Base-by-base conservation (phyloP, 1,284 basidiomycete species). In the Ustilago esculenta region DNA sequence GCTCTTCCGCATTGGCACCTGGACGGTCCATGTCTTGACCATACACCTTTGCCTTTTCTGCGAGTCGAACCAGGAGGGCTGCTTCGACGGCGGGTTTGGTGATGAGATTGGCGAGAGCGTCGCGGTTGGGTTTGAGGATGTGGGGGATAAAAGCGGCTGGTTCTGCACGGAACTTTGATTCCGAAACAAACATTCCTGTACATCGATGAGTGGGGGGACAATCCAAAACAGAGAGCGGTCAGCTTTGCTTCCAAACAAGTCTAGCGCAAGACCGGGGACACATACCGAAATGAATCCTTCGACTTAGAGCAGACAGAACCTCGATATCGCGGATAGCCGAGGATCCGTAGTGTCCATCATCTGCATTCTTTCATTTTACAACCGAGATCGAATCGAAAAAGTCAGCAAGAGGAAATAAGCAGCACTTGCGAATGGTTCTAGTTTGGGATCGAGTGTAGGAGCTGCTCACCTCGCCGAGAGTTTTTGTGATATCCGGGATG, bases 261-360 rank as follows among this genome's bases (percentile, higher is more conserved):
- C n/a, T n/a, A n/a, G n/a, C n/a, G n/a, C n/a, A n/a, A n/a, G n/a
- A n/a, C n/a, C n/a, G n/a, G n/a, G n/a, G n/a, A n/a, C 9, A 83
- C 87, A 59, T 73, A 93, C 94, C 96, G 79, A 96, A 99, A 83
- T 99, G 96, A 47, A 99, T 94, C 32, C 96, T 88, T 83, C 97
- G 90, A 83, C 90, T 92, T 73, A 99, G 89, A 18, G 94, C 90
- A 77, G 96, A 92, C 9, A 99, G 86, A 3, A 94, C 89, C 82
- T 98, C 94, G 35, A 98, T 88, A 80, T 99, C 96, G 59, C 96
- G 87, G 29, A 92, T 94, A 0, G 94, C 93, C 0, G 94, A 89
- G 75, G 90, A 92, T 23, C 96, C 96, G 82, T 98, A 97, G 83
- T 98, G 98, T n/a, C 93, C 93, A 76, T 95, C 93, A 82, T 95